Evolutionary conservation across 352 stramenopile species (phyloP), one percentile per base, ranked within the genome.

Genomic region (Phytophthora syringae): DNA sequence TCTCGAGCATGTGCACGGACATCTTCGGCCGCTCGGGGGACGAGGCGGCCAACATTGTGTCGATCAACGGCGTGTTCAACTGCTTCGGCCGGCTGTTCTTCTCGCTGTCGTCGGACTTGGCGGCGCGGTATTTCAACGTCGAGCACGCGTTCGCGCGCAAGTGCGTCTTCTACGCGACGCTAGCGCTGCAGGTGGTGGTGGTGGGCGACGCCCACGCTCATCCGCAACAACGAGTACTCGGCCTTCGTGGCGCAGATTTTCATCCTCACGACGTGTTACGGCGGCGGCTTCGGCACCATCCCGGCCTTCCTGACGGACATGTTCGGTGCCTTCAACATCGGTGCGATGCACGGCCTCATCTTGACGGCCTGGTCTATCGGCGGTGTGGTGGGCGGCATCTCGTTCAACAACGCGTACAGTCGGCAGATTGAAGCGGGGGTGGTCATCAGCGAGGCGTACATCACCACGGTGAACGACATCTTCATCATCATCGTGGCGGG

Each of bases 261-360:
- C 63, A 64, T 93, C 16, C 50, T 95, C 9, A 93, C 85, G 20
- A 51, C 80, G 1, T 80, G 75, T 52, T 95, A 95, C 56, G 85
- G 85, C 20, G 87, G 84, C 22, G 82, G 82, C 18, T 92, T 93
- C 22, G 84, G 85, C 37, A 91, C 74, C 18, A 92, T 94, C 64
- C 85, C 85, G 34, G 82, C 69, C 34, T 90, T 94, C 56, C 62
- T 95, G 11, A 92, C 85, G 2, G 87, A 94, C 55, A 94, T 94
- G 84, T 95, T 94, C 58, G 87, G 87, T 15, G 82, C 82, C 3
- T 92, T 73, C 52, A 93, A 94, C 78, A 93, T 93, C 52, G 87
- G 83, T 12, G 82, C 83, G 2, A 88, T 94, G 77, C 87, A 95
- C 67, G 87, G 87, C 5, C 60, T 92, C 22, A 88, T 93, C 56